Base-by-base conservation (phyloP, 73 alveolate species). In the Halteria grandinella region DNA sequence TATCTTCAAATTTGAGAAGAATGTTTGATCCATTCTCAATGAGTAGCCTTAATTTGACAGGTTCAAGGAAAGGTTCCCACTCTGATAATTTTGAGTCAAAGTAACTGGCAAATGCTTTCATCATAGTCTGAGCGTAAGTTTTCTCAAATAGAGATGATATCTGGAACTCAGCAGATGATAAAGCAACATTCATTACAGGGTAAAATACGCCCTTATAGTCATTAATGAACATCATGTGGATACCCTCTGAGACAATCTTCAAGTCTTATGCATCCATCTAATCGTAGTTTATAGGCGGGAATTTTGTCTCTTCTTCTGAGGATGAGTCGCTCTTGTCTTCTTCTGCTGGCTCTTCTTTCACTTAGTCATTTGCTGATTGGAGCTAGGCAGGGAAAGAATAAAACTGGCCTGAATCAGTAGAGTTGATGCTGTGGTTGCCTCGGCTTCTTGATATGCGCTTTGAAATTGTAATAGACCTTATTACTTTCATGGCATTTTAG, bases 1-100 rank as follows among this genome's bases (percentile, higher is more conserved):
- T 52, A 27, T 66, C 47, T 25, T 53, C 47, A 15, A 23, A 66
- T 28, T 53, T 44, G 47, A 27, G 6, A 66, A 18, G 37, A 23
- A 23, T 1, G 17, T 66, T 45, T 66, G 31, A 43, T 66, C 47
- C n/a, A 45, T 28, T 21, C 6, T 66, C 80, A 18, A 57, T 36
- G 5, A 66, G 52, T 36, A 36, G 47, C 18, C 47, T 32, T 6
- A 66, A 36, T 27, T 66, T 66, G 2, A 25, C 43, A 25, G 43
- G 43, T 41, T 66, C 80, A 23, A 66, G 5, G n/a, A 80, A 80
- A 11, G 84, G 85, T 33, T 80, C 90, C 90, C 90, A 80, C 41
- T 80, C 90, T 14, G 80, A 79, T 14, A 74, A 60, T 10, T 25
- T 37, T 0, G 90, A 45, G 24, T 80, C 70, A 23, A 44, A 80